Evolutionary conservation across 768 basidiomycete species (phyloP).

Genomic region (Naganishia vishniacii): DNA sequence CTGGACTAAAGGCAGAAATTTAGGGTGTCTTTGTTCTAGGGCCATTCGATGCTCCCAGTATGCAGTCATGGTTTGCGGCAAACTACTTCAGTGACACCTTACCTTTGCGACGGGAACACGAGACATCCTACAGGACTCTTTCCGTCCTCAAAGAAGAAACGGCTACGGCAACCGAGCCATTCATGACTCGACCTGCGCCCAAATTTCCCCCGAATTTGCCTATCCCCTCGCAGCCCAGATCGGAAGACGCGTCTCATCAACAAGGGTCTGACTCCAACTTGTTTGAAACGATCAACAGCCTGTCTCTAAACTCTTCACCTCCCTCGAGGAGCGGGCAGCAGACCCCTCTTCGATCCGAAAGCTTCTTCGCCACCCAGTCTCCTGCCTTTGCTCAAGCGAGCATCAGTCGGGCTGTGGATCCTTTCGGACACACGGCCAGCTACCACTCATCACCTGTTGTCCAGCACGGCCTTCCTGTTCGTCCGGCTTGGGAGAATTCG

Average conservation of each 20-base stretch:
- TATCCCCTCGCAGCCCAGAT: constrained; percentile 31
- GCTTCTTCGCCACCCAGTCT: constrained; percentile 11
- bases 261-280: neutral
- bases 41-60: constrained; percentile 77
- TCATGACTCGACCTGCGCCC: constrained; percentile 38
- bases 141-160: constrained; percentile 46
- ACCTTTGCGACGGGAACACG: constrained; percentile 65
- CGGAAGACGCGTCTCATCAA: constrained; percentile 22
- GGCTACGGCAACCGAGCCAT: constrained; percentile 47
- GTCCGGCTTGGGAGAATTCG: constrained; percentile 26
- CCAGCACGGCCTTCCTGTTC: constrained; percentile 18
- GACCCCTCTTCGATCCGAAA: constrained; percentile 18
- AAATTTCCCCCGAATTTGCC: constrained; percentile 50
- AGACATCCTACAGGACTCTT: constrained; percentile 48
- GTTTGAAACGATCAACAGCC: neutral
- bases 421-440: constrained; percentile 18
- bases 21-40: constrained; percentile 55
- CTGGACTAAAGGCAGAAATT: too few species aligned
- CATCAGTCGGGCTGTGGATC: constrained; percentile 19
- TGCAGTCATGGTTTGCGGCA: constrained; percentile 92
- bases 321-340: constrained; percentile 3
- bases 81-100: constrained; percentile 80
- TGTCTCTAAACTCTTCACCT: constrained; percentile 14
- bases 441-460: constrained; percentile 21
- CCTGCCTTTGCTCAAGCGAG: constrained; percentile 9